Evolutionary conservation across 345 rosid species (phyloP).

Genomic region (Salix caprea): DNA sequence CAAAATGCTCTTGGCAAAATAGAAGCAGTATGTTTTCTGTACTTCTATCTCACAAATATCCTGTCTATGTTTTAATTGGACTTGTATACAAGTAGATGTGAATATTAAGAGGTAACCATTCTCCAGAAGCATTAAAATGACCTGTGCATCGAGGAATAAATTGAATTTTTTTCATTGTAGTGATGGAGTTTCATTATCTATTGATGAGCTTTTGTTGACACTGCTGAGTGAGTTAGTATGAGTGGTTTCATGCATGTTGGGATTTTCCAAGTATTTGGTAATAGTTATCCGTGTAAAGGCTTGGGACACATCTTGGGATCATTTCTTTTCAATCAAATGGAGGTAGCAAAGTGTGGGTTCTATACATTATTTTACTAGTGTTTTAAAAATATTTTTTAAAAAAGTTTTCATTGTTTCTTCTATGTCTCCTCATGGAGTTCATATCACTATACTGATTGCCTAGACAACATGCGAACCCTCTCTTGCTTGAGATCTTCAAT

Average conservation of each 20-base stretch:
- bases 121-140: neutral
- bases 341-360: neutral
- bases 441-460: neutral
- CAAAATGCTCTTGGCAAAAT: slow-evolving; percentile 19
- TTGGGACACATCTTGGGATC: neutral
- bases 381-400: neutral
- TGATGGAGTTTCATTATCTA: neutral
- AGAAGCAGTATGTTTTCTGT: slow-evolving; percentile 16
- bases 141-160: neutral
- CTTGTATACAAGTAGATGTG: neutral
- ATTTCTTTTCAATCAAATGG: neutral
- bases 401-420: neutral
- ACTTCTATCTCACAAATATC: neutral
- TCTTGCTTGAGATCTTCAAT: neutral
- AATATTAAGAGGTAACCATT: neutral
- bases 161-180: neutral
- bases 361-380: neutral
- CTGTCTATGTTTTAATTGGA: neutral
- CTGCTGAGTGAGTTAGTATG: neutral
- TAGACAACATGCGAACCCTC: neutral
- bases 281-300: neutral
- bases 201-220: neutral
- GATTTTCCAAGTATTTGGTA: neutral
- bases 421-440: neutral
- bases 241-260: neutral